Conservation (phyloP, 352 stramenopile genomes). For the Pythium periplocum region DNA sequence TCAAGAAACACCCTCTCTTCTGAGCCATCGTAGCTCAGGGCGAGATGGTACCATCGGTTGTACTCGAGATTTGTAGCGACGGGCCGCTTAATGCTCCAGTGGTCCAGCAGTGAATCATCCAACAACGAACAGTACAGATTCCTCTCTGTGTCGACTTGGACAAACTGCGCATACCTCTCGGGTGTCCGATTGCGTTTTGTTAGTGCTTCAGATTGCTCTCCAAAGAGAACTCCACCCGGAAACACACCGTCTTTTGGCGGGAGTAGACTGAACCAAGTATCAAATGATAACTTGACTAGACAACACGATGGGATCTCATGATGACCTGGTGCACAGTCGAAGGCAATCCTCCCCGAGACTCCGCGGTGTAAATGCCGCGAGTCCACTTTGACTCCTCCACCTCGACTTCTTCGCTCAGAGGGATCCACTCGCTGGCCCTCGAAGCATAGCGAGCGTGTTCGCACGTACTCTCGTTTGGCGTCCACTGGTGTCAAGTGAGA, state of each 20-base stretch:
- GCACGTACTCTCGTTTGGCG: no score
- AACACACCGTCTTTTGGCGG: slow-evolving; percentile 15
- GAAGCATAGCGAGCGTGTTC: no score
- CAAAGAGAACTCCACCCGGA: slow-evolving; percentile 31
- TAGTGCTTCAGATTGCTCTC: slow-evolving; percentile 28
- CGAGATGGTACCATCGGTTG: slow-evolving; percentile 68
- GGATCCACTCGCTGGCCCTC: no score
- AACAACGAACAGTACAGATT: slow-evolving; percentile 45
- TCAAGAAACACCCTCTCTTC: slow-evolving; percentile 51
- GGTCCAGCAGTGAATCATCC: slow-evolving; percentile 4
- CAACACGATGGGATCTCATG: slow-evolving; percentile 16
- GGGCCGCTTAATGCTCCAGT: slow-evolving; percentile 6
- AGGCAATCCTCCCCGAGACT: slow-evolving; percentile 8
- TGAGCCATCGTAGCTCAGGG: slow-evolving; percentile 41
- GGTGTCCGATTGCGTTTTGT: slow-evolving; percentile 19
- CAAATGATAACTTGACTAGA: slow-evolving; percentile 12
- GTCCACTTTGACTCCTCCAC: slow-evolving; percentile 7
- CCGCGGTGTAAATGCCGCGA: slow-evolving; percentile 10
- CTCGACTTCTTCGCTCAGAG: no score
- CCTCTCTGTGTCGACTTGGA: slow-evolving; percentile 32
- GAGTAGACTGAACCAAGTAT: slow-evolving; percentile 39
- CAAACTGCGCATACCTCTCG: slow-evolving; percentile 33
- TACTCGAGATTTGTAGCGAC: slow-evolving; percentile 15
- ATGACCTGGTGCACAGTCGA: slow-evolving; percentile 16
- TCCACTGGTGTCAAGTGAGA: no score